Base-by-base conservation (phyloP, 2,329 filamentous ascomycete species). In the Penicillium sp. region DNA sequence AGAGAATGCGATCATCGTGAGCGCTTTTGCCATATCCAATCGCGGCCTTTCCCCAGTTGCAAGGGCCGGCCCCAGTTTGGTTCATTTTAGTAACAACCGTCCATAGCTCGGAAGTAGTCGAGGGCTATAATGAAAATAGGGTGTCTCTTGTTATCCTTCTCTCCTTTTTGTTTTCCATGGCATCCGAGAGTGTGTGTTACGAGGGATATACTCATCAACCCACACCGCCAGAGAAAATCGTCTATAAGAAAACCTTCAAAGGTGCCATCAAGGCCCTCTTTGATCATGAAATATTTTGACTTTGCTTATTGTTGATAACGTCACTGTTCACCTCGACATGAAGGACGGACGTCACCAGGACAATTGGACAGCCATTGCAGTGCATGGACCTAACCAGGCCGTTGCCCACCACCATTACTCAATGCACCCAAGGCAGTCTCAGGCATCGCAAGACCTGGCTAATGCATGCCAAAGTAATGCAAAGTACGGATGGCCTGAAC, bases 21-120 rank as follows among this genome's bases (percentile, higher is more conserved):
- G 59, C 48, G 44, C 49, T 60, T 60, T 61, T 61, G 48, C 48
- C 28, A 8, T 10, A 23, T 48, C 59, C 59, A 60, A 61, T 61
- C 38, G 42, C 39, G 12, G 29, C 7, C 12, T 43, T n/a, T 33
- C 25, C 18, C 28, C 12, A 39, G 27, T n/a, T 10, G 9, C 13
- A 25, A 13, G 23, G 5, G 25, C 23, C 38, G 38, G 3, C 20
- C 8, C 23, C 20, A 3, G 33, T 32, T 29, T 6, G 15, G 20
- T 33, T 43, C 45, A 18, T 28, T 49, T 10, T 38, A 40, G 9
- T 38, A 29, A n/a, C 29, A n/a, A 18, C 32, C 6, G 18, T n/a
- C 27, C n/a, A 43, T 32, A 10, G 41, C 41, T 43, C 13, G 10
- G 12, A n/a, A 25, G 18, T 20, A 41, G 8, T n/a, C 33, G 39